phyloP scores from a whole-genome alignment of 345 rosid genomes.

The Aethionema arabicum region DNA sequence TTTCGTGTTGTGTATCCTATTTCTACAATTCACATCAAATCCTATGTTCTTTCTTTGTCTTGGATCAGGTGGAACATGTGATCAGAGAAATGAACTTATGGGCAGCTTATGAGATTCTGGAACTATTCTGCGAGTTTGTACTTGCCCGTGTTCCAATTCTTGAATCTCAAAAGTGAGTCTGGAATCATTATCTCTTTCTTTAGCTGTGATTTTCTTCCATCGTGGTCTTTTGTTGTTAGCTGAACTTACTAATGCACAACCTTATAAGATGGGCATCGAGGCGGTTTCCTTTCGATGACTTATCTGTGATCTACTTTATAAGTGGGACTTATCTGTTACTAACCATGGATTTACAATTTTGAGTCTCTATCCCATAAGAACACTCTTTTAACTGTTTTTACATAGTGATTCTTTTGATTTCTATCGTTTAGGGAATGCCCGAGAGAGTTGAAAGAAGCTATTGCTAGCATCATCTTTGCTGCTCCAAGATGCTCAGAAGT shows the following conservation, averaged over 20 bases:
- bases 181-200: neutral
- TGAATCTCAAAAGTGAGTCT: slow-evolving; percentile 73
- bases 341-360: too few relatives aligned
- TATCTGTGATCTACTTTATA: neutral
- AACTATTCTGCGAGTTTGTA: slow-evolving; percentile 86
- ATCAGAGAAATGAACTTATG: slow-evolving; percentile 78
- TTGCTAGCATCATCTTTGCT: slow-evolving; percentile 87
- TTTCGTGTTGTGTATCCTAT: neutral
- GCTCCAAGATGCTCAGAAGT: slow-evolving; percentile 97
- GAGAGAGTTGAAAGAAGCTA: slow-evolving; percentile 79
- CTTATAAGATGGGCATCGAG: too few relatives aligned
- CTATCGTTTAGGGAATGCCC: slow-evolving; percentile 75
- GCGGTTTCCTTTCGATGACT: neutral
- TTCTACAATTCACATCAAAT: neutral
- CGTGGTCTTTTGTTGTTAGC: neutral
- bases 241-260: too few relatives aligned
- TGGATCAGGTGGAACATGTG: slow-evolving; percentile 86
- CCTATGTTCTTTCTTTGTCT: slow-evolving; percentile 8
- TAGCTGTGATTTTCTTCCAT: neutral
- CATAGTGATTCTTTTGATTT: neutral
- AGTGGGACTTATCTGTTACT: neutral
- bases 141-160: slow-evolving; percentile 86
- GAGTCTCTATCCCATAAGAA: neutral
- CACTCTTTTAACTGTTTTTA: neutral
- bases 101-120: slow-evolving; percentile 86